Percentiles rank a stretch among this genome's conserved stretches.
These are phyloP conservation scores for Chaetomium cochliodes DNA, from an alignment of 495 filamentous ascomycete genomes.

Conservation along the genomic window DNA sequence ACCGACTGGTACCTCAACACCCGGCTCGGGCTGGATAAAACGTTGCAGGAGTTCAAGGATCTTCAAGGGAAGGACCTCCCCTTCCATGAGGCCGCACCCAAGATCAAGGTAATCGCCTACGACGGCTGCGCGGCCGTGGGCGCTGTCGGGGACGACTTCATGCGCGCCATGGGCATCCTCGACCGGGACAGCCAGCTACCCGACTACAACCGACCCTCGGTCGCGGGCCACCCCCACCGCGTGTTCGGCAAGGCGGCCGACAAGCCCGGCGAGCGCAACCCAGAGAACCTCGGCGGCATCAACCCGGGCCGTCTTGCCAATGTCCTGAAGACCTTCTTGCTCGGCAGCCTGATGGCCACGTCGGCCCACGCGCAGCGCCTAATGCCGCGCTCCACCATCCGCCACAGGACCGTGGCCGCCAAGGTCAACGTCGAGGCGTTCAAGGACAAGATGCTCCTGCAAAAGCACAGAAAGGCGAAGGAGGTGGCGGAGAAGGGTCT, in stretches of 20 bases:
- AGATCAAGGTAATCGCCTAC: conserved; percentile 23
- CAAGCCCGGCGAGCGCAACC: neutral
- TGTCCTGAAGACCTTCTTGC: conserved; percentile 15
- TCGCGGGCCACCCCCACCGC: conserved; percentile 13
- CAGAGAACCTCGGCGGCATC: conserved; percentile 21
- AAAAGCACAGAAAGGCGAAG: neutral
- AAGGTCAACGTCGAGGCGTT: neutral
- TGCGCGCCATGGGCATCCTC: conserved; percentile 20
- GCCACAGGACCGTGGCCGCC: neutral
- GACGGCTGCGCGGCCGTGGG: conserved; percentile 29
- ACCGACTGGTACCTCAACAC: conserved; percentile 23
- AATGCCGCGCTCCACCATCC: neutral
- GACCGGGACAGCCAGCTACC: neutral
- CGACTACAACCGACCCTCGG: conserved; percentile 16
- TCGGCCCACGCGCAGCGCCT: neutral
- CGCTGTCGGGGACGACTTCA: conserved; percentile 29
- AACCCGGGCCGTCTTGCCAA: neutral
- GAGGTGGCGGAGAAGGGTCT: neutral
- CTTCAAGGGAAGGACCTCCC: neutral
- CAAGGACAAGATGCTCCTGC: neutral
- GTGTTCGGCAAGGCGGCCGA: conserved; percentile 14
- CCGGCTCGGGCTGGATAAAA: conserved; percentile 11
- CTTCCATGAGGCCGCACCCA: conserved; percentile 4
- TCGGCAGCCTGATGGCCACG: conserved; percentile 14
- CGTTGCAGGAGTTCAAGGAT: neutral